Evolutionary conservation across 2,329 filamentous ascomycete genomes (phyloP), one percentile per base, ranked within the genome.

Genomic region (Monosporascus sp.): DNA sequence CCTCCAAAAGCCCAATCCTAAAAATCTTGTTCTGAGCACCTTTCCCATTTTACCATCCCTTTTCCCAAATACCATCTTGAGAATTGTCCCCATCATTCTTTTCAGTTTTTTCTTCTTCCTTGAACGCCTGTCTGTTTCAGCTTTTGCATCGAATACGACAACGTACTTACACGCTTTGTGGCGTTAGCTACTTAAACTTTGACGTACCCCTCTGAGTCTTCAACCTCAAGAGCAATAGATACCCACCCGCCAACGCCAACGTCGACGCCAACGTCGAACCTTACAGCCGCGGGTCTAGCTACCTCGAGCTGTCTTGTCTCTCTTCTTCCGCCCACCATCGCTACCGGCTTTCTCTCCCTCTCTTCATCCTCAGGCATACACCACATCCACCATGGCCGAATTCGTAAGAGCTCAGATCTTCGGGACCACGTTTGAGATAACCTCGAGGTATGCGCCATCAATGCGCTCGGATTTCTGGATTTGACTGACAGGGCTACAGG

Each of bases 321-420:
- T 58, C 54, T 19, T 48, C 52, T 52, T 52, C 35, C 45, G 46
- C 52, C 37, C 46, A 55, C 53, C 50, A 40, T 22, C 52, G 52
- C 52, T 56, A 51, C 47, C 52, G 11, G 11, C 22, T 31, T 46
- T 50, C 46, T 49, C 50, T 51, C 52, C 57, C 58, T 63, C 48
- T 40, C 53, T 48, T 48, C 52, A 37, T 22, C 51, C 20, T 37
- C 17, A 43, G n/a, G 35, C 19, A 52, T 41, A 38, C 35, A 49
- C 40, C 37, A 51, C 54, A 52, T 71, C 38, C 83, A 86, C 70
- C 72, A 97, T 99, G 94, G 94, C 94, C 73, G 94, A 99, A 82
- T 99, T 99, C 76, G 91, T 99, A 70, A 89, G 94, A 76, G 92
- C 93, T 71, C 93, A 97, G 82, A 97, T 99, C 74, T 99, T 99